phyloP scores from a whole-genome alignment of 768 basidiomycete genomes.

The Podaxis sp. region DNA sequence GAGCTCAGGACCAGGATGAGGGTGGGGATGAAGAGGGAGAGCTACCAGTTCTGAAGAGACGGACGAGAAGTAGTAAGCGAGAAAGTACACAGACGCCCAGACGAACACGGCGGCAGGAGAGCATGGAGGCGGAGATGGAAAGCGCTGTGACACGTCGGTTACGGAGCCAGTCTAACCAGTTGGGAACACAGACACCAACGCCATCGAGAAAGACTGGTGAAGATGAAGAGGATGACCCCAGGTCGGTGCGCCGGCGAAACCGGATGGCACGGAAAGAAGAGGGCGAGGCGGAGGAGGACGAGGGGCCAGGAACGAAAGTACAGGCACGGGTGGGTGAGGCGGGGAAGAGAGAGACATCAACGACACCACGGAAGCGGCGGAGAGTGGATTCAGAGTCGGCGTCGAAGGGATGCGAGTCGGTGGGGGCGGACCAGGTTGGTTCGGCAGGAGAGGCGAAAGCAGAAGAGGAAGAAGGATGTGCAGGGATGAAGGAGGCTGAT shows the following conservation, averaged over 20 bases:
- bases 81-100: constrained; percentile 14
- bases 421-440: constrained; percentile 15
- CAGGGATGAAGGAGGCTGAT: constrained; percentile 26
- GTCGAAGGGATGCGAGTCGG: constrained; percentile 6
- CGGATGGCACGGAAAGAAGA: neutral
- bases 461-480: constrained; percentile 7
- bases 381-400: constrained; percentile 8
- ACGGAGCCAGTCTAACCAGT: neutral
- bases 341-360: neutral
- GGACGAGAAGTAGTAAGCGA: constrained; percentile 7
- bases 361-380: constrained; percentile 6
- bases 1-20: constrained; percentile 11
- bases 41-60: constrained; percentile 6
- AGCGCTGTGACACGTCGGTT: neutral
- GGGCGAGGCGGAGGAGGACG: neutral
- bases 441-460: constrained; percentile 1
- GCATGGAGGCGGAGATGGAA: neutral
- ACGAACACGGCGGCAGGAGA: constrained; percentile 1
- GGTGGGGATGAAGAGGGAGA: constrained; percentile 23
- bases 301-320: too few species aligned
- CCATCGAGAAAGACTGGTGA: constrained; percentile 8
- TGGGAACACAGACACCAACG: neutral
- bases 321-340: neutral
- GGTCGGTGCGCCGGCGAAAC: constrained; percentile 7
- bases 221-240: constrained; percentile 12